A percentile compares a stretch with the other conserved stretches of the same genome.
These are phyloP conservation scores for Dissoconium aciculare DNA, from an alignment of 2,329 filamentous ascomycete genomes.

Conservation along the genomic window DNA sequence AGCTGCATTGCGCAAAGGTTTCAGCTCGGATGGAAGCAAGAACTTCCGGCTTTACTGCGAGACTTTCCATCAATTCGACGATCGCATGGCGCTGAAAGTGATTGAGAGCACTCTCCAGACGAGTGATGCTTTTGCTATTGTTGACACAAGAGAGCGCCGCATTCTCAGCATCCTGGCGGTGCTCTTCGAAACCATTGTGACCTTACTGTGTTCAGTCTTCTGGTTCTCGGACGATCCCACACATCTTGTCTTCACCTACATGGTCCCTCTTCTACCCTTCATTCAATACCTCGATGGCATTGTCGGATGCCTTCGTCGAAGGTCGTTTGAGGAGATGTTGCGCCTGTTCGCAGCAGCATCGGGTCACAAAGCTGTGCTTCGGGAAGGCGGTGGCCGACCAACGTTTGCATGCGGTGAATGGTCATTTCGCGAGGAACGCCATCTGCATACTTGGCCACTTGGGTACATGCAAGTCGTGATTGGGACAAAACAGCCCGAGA, in stretches of 20 bases:
- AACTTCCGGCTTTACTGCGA: constrained; percentile 58
- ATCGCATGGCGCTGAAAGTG: constrained; percentile 45
- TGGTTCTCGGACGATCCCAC: constrained; percentile 38
- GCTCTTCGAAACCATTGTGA: constrained; percentile 27
- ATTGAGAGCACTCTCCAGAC: constrained; percentile 50
- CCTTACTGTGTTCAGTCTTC: constrained; percentile 40
- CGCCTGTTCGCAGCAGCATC: constrained; percentile 34
- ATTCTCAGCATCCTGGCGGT: constrained; percentile 20
- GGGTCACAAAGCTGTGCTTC: too few relatives aligned
- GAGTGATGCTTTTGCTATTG: constrained; percentile 53
- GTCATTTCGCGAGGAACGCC: constrained; percentile 27
- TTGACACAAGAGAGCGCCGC: constrained; percentile 55
- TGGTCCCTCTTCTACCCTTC: constrained; percentile 51
- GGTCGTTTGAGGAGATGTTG: constrained; percentile 51
- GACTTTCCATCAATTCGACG: constrained; percentile 64
- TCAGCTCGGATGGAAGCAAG: constrained; percentile 13
- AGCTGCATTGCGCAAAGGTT: constrained; percentile 7
- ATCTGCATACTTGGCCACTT: constrained; percentile 34
- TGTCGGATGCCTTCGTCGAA: constrained; percentile 51
- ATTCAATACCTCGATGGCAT: constrained; percentile 55
- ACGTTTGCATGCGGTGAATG: too few relatives aligned
- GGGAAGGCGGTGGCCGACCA: too few relatives aligned
- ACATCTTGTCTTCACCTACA: constrained; percentile 51
- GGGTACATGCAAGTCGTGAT: constrained; percentile 35
- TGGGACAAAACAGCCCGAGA: constrained; percentile 17